Evolutionary conservation across 306 rosid species (phyloP).

Genomic region (Sindora glabra): DNA sequence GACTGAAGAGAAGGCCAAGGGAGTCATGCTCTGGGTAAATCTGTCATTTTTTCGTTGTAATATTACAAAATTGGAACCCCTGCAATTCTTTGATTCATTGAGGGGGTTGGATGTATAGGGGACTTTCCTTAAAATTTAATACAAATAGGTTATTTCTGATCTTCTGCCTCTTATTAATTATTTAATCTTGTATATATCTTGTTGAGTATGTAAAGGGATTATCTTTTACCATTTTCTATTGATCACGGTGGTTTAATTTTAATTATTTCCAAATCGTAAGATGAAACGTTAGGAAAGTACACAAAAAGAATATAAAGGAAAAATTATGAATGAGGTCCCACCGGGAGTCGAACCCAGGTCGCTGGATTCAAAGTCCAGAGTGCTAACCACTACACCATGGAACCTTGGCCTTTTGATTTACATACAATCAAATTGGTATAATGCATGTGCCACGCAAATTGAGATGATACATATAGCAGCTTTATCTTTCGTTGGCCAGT

Average conservation of each 20-base stretch:
- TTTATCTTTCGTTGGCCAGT: too few relatives aligned
- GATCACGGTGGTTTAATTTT: too few relatives aligned
- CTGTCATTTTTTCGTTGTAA: conserved; percentile 5
- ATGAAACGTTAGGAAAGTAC: background rate
- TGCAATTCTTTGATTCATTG: too few relatives aligned
- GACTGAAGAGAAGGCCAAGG: background rate
- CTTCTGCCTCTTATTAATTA: background rate
- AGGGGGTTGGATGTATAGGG: background rate
- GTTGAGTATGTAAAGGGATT: too few relatives aligned
- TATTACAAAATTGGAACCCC: background rate
- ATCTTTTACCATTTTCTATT: too few relatives aligned
- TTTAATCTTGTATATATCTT: background rate
- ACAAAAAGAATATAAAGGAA: background rate
- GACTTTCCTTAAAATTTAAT: background rate
- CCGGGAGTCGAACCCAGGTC: conserved; percentile 41
- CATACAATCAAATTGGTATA: too few relatives aligned
- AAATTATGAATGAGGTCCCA: conserved; percentile 14
- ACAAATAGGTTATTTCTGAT: background rate
- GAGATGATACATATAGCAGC: too few relatives aligned
- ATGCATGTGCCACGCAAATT: too few relatives aligned
- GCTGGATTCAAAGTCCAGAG: conserved; percentile 44
- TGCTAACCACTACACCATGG: conserved; percentile 52
- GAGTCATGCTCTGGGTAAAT: background rate
- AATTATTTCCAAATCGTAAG: too few relatives aligned
- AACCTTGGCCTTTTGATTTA: too few relatives aligned